Base-by-base conservation (phyloP, 805 yeast species). In the Candida ascalaphidarum region DNA sequence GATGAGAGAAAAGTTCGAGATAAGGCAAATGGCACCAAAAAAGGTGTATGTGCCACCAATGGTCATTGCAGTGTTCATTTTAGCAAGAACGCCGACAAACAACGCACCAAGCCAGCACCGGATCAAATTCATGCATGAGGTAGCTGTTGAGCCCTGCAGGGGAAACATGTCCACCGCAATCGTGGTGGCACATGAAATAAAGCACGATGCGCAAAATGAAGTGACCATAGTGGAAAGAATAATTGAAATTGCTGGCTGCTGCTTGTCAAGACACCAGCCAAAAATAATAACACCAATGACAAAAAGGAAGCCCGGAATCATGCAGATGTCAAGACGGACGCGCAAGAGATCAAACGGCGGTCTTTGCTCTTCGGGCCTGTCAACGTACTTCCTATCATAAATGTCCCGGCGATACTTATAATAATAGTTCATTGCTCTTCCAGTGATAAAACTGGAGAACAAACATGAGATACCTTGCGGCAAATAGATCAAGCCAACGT, bases 111-210 rank as follows among this genome's bases (percentile, higher is more conserved):
- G 42, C n/a, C 71, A 58, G 46, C 95, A 86, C 40, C 96, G 60
- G 14, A 75, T 63, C 17, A 85, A 55, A 44, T 86, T 86, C 36
- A 79, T 62, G 27, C 81, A 65, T 7, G 92, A 79, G 1, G 84
- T 69, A 4, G 88, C 79, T 3, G 89, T 72, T 0, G 94, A 82
- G 1, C 85, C 67, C 26, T 68, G 68, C 3, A 64, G 51, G 1
- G 95, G 94, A 36, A 68, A 77, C 32, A 84, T 46, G 44, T 86
- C 95, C n/a, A 84, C 81, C 31, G 83, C 48, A 22, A 85, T 52
- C 0, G 92, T 81, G 1, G 77, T 68, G 3, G 76, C 62, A 19
- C 71, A 64, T 11, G 79, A 65, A 22, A 80, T 43, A 23, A 75
- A 68, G 28, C 74, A 70, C 39, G 78, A 68, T 4, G 77, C 61